phyloP scores from a whole-genome alignment of 2,329 filamentous ascomycete genomes.

The Pseudogymnoascus sp. region DNA sequence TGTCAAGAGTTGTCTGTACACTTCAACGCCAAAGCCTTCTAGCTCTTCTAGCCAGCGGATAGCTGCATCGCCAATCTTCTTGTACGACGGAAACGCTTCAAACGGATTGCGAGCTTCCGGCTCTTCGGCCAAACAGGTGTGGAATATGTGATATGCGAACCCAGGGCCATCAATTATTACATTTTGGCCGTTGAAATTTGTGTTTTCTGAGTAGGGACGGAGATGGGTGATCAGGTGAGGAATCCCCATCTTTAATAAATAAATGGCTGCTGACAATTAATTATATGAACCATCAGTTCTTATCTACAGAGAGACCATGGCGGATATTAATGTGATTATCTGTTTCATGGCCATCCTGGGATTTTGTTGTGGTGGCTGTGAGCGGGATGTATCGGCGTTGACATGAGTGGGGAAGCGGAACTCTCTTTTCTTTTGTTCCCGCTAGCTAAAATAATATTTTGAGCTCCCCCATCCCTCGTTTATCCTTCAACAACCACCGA shows the following conservation, averaged over 20 bases:
- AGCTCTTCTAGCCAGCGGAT: constrained; percentile 59
- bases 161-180: constrained; percentile 71
- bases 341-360: neutral
- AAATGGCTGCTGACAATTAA: neutral
- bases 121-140: constrained; percentile 43
- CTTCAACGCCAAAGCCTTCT: constrained; percentile 44
- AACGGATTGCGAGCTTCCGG: constrained; percentile 38
- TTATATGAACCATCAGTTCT: neutral
- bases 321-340: neutral
- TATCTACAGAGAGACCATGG: constrained; percentile 1
- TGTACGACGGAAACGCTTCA: constrained; percentile 53
- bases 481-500: constrained; percentile 20
- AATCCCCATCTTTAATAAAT: constrained; percentile 49
- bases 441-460: constrained; percentile 11
- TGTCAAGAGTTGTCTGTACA: constrained; percentile 44
- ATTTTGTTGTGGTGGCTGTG: constrained; percentile 2
- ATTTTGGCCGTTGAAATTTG: constrained; percentile 35
- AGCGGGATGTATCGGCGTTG: constrained; percentile 5
- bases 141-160: constrained; percentile 66
- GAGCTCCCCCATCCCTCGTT: constrained; percentile 5
- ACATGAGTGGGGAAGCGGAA: constrained; percentile 8
- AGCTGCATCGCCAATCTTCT: constrained; percentile 52
- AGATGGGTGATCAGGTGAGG: constrained; percentile 48
- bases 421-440: constrained; percentile 1
- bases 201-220: constrained; percentile 43